phyloP scores from a whole-genome alignment of 768 basidiomycete species.

The Gloeopeniophorella convolvens region DNA sequence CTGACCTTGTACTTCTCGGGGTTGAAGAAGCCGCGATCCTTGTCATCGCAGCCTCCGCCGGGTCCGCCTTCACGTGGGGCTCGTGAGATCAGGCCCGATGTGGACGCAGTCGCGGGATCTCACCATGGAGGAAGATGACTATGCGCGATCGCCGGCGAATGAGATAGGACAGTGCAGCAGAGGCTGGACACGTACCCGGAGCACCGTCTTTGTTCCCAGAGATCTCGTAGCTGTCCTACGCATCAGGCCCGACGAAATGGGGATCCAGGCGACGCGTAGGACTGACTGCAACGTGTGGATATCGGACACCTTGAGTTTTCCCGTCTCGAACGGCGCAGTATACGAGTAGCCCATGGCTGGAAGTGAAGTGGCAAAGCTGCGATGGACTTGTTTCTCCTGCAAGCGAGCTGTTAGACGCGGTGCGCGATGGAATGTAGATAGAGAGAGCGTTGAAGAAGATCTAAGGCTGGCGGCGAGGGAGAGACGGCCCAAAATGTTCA shows the following conservation, averaged over 20 bases:
- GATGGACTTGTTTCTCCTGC: not conserved
- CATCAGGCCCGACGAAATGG: not conserved
- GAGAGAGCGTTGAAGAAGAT: too few species aligned
- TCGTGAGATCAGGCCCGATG: not conserved
- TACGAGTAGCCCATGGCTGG: slow-evolving; percentile 13
- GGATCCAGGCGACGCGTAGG: not conserved
- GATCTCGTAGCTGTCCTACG: slow-evolving; percentile 17
- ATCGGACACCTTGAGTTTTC: slow-evolving; percentile 20
- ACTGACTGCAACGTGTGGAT: slow-evolving; percentile 19
- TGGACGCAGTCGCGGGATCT: not conserved
- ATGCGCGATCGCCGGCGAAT: not conserved
- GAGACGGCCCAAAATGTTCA: slow-evolving; percentile 5
- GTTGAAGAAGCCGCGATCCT: slow-evolving; percentile 77
- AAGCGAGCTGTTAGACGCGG: not conserved
- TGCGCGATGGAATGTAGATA: not conserved
- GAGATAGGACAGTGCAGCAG: not conserved
- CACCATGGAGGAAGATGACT: slow-evolving; percentile 22
- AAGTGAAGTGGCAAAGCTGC: not conserved
- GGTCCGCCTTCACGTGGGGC: slow-evolving; percentile 51
- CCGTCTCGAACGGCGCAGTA: slow-evolving; percentile 11
- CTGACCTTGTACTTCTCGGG: slow-evolving; percentile 75
- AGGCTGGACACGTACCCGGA: slow-evolving; percentile 15
- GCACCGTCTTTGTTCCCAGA: slow-evolving; percentile 17
- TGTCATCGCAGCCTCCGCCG: slow-evolving; percentile 63
- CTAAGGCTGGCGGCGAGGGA: not conserved